Base-by-base conservation (phyloP, 805 yeast genomes). In the Saturnispora mendoncae region DNA sequence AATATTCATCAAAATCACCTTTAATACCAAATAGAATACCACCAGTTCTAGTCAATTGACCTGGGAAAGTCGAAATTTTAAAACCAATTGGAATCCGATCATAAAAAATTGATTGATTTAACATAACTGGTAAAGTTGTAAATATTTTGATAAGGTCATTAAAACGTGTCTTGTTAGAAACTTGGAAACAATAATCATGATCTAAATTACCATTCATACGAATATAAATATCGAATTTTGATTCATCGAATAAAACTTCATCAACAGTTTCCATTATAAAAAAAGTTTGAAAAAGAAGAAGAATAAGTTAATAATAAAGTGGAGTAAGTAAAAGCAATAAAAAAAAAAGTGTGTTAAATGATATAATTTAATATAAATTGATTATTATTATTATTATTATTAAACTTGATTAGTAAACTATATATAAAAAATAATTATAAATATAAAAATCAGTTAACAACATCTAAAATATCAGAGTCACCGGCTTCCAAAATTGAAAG, bases 391-490 rank as follows among this genome's bases (percentile, higher is more conserved):
- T n/a, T n/a, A n/a, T n/a, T n/a, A n/a, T n/a, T n/a, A n/a, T n/a
- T n/a, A n/a, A n/a, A n/a, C n/a, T n/a, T n/a, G n/a, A n/a, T n/a
- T n/a, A n/a, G n/a, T n/a, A n/a, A n/a, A n/a, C n/a, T n/a, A n/a
- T n/a, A n/a, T n/a, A n/a, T n/a, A n/a, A n/a, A n/a, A n/a, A n/a
- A n/a, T n/a, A n/a, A n/a, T n/a, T n/a, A n/a, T n/a, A n/a, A 23
- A 15, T 18, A 14, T 33, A 20, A 34, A 24, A 42, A 23, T 38
- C 38, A 42, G 50, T 58, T 57, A 51, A 72, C 66, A 66, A 85
- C 67, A 62, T 87, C 62, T 69, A 92, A 81, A 76, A 92, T 88
- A 74, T 92, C 99, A 64, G 98, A 92, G 78, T 92, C 99, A 88
- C 99, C 99, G 62, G 96, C 96, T 64, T 92, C 98, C 65, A 90